These are phyloP conservation scores for Farysia itapuensis DNA, from an alignment of 1,284 basidiomycete genomes.

Conservation along the genomic window DNA sequence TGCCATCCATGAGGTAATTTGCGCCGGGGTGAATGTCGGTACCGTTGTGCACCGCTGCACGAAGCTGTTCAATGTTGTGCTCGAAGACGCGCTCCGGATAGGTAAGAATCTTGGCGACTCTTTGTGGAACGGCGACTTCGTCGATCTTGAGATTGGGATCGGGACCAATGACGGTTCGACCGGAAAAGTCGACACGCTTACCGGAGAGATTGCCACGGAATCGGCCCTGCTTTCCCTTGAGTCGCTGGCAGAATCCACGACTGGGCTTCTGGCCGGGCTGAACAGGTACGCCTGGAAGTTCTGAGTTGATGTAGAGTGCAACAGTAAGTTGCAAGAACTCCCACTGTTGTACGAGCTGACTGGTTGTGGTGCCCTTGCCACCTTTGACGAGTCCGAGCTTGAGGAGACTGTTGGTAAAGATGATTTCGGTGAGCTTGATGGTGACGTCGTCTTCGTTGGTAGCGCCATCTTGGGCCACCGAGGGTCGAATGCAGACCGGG, in stretches of 20 bases:
- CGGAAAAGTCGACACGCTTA: constrained; percentile 98
- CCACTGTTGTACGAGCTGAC: constrained; percentile 77
- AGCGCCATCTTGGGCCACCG: constrained; percentile 83
- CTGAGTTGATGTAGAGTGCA: constrained; percentile 98
- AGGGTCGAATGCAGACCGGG: constrained; percentile 94
- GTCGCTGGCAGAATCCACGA: constrained; percentile 87
- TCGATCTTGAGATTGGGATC: constrained; percentile 98
- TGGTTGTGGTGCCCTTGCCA: constrained; percentile 56
- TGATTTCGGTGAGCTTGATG: constrained; percentile 95
- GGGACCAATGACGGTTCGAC: constrained; percentile 96
- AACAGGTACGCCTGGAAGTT: constrained; percentile 73
- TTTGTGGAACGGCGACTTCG: constrained; percentile 80
- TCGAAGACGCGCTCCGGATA: constrained; percentile 93
- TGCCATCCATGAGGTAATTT: constrained; percentile 76
- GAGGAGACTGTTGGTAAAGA: constrained; percentile 90
- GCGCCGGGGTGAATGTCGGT: constrained; percentile 92
- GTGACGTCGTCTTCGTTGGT: constrained; percentile 95
- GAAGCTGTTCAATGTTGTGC: constrained; percentile 82
- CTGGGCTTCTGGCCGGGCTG: constrained; percentile 56
- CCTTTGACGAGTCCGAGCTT: constrained; percentile 80
- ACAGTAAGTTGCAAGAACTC: constrained; percentile 92
- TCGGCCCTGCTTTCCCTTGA: constrained; percentile 98
- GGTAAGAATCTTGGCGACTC: constrained; percentile 91
- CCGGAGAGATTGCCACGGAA: constrained; percentile 98
- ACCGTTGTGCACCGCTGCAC: constrained; percentile 82